These are phyloP conservation scores for Fraxinus floribunda DNA, from an alignment of 305 asterid genomes.

Conservation along the genomic window DNA sequence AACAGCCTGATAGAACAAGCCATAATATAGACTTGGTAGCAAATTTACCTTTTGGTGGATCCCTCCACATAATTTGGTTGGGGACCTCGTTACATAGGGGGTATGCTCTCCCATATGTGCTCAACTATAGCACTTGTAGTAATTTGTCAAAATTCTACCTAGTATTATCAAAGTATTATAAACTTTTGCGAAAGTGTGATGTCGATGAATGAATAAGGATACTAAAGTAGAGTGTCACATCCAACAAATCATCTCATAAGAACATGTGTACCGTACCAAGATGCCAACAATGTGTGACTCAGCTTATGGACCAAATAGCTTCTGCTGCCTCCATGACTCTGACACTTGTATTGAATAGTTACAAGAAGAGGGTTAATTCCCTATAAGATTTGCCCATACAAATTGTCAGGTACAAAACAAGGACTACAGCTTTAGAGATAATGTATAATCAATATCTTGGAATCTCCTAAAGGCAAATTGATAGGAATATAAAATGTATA, in stretches of 20 bases:
- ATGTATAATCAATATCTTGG: not conserved
- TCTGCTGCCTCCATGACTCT: not conserved
- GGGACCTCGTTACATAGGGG: too few species aligned
- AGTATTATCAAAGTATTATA: not conserved
- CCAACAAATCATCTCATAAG: not conserved
- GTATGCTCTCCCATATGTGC: too few species aligned
- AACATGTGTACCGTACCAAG: not conserved
- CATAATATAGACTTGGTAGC: too few species aligned
- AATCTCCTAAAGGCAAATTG: not conserved
- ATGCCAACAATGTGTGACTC: not conserved
- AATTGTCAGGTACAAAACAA: too few species aligned
- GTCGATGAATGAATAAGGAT: not conserved
- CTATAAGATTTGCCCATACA: not conserved
- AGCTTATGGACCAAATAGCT: not conserved
- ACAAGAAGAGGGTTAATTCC: not conserved
- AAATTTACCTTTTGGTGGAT: too few species aligned
- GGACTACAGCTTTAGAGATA: not conserved
- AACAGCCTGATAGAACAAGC: too few species aligned
- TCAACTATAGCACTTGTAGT: not conserved
- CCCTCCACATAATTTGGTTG: too few species aligned
- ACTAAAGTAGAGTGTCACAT: not conserved
- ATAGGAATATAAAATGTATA: too few species aligned
- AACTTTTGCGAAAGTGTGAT: too few species aligned
- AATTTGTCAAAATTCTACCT: not conserved
- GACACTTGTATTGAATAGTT: not conserved